Evolutionary conservation across 306 rosid genomes (phyloP).

Genomic region (Mimosa pudica): DNA sequence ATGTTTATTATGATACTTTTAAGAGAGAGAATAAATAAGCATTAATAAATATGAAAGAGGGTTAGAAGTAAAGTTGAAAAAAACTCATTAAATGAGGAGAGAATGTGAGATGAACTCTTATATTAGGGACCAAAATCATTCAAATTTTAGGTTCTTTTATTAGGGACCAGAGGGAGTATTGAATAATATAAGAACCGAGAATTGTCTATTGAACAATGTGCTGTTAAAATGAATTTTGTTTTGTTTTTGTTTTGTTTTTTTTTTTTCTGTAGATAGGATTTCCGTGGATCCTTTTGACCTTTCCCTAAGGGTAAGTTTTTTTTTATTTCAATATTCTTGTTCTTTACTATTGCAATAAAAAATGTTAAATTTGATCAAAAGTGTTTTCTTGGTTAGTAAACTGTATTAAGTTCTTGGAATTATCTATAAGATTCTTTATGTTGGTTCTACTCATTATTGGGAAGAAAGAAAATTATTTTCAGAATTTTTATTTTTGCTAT

Average conservation of each 20-base stretch:
- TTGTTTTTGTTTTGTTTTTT: neutral
- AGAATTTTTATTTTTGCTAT: neutral
- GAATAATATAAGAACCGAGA: no score
- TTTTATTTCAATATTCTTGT: neutral
- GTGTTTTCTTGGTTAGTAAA: neutral
- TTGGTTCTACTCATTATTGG: neutral
- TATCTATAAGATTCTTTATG: neutral
- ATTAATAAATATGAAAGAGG: no score
- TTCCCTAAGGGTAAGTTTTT: conserved; percentile 43
- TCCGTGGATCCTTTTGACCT: conserved; percentile 62
- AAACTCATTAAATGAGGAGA: no score
- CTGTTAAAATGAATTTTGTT: conserved; percentile 7
- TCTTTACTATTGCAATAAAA: neutral
- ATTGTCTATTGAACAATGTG: conserved; percentile 16
- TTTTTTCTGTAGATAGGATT: conserved; percentile 45
- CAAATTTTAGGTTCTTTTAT: no score
- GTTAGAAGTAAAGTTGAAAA: no score
- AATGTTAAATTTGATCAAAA: neutral
- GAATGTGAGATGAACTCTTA: no score
- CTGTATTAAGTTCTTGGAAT: neutral
- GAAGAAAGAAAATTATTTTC: neutral
- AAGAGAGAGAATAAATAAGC: no score
- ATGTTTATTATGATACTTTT: no score
- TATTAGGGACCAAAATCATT: no score
- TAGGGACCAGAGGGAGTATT: no score